Conservation (phyloP, 2,329 filamentous ascomycete species). For the Penicillium oxalicum region DNA sequence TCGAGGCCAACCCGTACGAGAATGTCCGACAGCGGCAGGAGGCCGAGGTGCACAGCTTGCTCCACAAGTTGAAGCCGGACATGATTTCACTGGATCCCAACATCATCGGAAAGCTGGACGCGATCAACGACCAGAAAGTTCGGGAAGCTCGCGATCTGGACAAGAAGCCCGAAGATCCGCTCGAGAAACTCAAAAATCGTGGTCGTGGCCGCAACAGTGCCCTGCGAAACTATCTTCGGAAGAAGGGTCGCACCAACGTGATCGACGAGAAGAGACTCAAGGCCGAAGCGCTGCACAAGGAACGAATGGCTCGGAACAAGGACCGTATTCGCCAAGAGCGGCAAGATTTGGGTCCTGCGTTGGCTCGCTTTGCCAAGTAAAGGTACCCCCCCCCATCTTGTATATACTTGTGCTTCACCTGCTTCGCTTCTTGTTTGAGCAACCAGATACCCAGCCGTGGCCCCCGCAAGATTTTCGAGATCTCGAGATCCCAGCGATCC, state of each 20-base stretch:
- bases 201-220: constrained; percentile 86
- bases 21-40: constrained; percentile 89
- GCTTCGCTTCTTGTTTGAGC: constrained; percentile 13
- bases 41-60: constrained; percentile 76
- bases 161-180: constrained; percentile 54
- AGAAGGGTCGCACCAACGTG: constrained; percentile 87
- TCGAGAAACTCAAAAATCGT: constrained; percentile 62
- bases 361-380: constrained; percentile 78
- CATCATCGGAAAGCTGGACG: constrained; percentile 81
- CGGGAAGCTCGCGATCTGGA: constrained; percentile 76
- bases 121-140: constrained; percentile 70
- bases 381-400: constrained; percentile 23
- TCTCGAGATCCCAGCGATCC: constrained; percentile 8
- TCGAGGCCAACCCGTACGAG: constrained; percentile 94
- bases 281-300: constrained; percentile 73
- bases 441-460: constrained; percentile 24
- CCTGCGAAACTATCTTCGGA: constrained; percentile 79
- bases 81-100: constrained; percentile 96
- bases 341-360: constrained; percentile 74
- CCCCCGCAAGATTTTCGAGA: constrained; percentile 10
- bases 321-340: constrained; percentile 61
- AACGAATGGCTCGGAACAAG: constrained; percentile 61
- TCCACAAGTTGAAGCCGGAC: constrained; percentile 92
- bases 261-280: constrained; percentile 91
- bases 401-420: constrained; percentile 6